Evolutionary conservation across 2,329 filamentous ascomycete genomes (phyloP).

Genomic region (Raffaelea deltoideospora): DNA sequence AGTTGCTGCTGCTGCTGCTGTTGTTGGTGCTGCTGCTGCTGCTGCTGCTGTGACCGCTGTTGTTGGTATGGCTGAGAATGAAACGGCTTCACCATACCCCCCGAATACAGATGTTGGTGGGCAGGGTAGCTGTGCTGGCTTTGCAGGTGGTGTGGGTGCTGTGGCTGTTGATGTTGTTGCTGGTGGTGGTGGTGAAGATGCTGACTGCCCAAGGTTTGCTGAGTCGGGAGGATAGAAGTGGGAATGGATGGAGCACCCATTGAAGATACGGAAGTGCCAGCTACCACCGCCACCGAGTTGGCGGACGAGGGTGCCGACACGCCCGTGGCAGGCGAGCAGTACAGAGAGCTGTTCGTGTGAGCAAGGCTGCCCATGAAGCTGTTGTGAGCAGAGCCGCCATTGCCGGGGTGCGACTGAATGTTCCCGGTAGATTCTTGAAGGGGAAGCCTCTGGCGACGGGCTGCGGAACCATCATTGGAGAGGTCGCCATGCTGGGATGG

Average conservation of each 20-base stretch:
- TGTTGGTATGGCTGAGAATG: conserved; percentile 2
- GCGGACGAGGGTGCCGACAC: conserved; percentile 3
- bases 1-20: conserved; percentile 5
- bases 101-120: conserved; percentile 4
- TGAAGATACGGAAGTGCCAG: conserved; percentile 19
- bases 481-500: conserved; percentile 32
- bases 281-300: conserved; percentile 5
- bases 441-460: conserved; percentile 29
- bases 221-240: conserved; percentile 18
- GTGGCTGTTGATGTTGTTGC: conserved; percentile 6
- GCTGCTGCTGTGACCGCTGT: conserved; percentile 12
- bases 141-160: conserved; percentile 9
- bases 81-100: conserved; percentile 5
- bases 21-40: conserved; percentile 9
- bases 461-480: conserved; percentile 23
- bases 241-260: too few relatives aligned
- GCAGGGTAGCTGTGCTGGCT: conserved; percentile 3
- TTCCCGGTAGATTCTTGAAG: conserved; percentile 39
- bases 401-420: conserved; percentile 20
- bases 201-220: conserved; percentile 33
- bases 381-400: too few relatives aligned
- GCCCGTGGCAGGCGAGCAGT: conserved; percentile 20
- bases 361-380: too few relatives aligned
- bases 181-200: conserved; percentile 28
- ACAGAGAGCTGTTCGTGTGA: conserved; percentile 15